A percentile compares a stretch with the other conserved stretches of the same genome.
Conservation (phyloP, 2,329 filamentous ascomycete species). For the Aspergillus fischeri region DNA sequence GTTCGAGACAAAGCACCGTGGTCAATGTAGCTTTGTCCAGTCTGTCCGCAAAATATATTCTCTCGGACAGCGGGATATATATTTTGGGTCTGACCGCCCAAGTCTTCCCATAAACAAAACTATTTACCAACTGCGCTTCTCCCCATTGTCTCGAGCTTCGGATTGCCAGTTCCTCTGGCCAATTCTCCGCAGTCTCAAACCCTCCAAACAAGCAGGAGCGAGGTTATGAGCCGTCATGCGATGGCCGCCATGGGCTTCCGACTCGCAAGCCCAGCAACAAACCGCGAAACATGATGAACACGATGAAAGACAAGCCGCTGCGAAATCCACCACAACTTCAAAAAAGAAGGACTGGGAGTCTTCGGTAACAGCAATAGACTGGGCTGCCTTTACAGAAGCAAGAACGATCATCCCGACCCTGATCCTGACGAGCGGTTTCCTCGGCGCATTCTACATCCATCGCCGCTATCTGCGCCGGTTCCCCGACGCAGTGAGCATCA, state of each 20-base stretch:
- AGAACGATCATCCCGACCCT: slow-evolving; percentile 35
- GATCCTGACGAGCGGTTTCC: slow-evolving; percentile 36
- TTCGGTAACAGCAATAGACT: slow-evolving; percentile 41
- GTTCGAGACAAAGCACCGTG: background rate
- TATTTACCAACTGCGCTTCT: background rate
- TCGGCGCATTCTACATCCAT: slow-evolving; percentile 33
- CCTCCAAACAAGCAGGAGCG: background rate
- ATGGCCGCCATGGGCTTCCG: slow-evolving; percentile 48
- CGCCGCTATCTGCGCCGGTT: slow-evolving; percentile 72
- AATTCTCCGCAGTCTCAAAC: no score
- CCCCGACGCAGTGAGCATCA: slow-evolving; percentile 70
- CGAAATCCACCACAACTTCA: slow-evolving; percentile 16
- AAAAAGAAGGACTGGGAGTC: slow-evolving; percentile 39
- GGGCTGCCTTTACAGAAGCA: slow-evolving; percentile 35
- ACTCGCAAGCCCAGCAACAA: slow-evolving; percentile 20
- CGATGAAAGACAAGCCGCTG: slow-evolving; percentile 14
- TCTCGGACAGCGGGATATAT: background rate
- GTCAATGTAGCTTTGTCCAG: background rate
- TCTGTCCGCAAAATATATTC: background rate
- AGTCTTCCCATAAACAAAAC: background rate
- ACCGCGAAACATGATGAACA: slow-evolving; percentile 14
- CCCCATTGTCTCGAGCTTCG: background rate
- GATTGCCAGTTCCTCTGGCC: background rate
- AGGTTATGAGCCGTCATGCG: slow-evolving; percentile 40
- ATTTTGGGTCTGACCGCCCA: background rate